Evolutionary conservation across 768 basidiomycete genomes (phyloP).

Genomic region (Termitomyces sp.): DNA sequence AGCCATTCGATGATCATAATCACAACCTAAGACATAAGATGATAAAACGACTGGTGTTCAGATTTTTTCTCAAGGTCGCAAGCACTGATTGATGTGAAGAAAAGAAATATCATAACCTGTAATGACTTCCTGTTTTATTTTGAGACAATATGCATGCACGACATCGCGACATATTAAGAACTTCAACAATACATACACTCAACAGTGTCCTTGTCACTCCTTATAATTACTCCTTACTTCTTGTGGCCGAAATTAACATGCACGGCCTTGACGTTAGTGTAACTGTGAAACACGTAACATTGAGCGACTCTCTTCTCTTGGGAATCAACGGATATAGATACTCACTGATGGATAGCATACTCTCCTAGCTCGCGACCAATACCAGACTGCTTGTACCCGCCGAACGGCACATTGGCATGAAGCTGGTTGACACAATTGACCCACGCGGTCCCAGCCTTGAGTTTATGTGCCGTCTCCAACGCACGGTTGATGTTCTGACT

Average conservation of each 20-base stretch:
- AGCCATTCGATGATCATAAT: too few relatives aligned
- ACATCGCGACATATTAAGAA: not conserved
- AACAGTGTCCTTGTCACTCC: not conserved
- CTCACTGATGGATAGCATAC: conserved; percentile 64
- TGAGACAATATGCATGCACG: not conserved
- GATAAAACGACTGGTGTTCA: too few relatives aligned
- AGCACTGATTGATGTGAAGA: too few relatives aligned
- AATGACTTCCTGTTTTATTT: not conserved
- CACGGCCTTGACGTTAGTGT: conserved; percentile 67
- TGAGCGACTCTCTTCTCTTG: not conserved
- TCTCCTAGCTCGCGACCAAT: conserved; percentile 81
- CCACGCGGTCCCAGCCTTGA: conserved; percentile 85
- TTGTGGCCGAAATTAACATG: conserved; percentile 53
- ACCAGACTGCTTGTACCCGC: conserved; percentile 83
- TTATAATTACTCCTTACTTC: conserved; percentile 10
- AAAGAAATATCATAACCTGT: too few relatives aligned
- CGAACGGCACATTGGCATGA: conserved; percentile 67
- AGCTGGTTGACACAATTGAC: conserved; percentile 50
- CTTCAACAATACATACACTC: not conserved
- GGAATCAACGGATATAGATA: not conserved
- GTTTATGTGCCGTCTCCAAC: conserved; percentile 62
- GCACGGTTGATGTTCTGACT: conserved; percentile 75
- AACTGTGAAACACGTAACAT: conserved; percentile 30
- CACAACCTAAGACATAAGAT: too few relatives aligned
- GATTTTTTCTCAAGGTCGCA: too few relatives aligned